Base-by-base conservation (phyloP, 805 yeast genomes). In the Metschnikowia shivogae region DNA sequence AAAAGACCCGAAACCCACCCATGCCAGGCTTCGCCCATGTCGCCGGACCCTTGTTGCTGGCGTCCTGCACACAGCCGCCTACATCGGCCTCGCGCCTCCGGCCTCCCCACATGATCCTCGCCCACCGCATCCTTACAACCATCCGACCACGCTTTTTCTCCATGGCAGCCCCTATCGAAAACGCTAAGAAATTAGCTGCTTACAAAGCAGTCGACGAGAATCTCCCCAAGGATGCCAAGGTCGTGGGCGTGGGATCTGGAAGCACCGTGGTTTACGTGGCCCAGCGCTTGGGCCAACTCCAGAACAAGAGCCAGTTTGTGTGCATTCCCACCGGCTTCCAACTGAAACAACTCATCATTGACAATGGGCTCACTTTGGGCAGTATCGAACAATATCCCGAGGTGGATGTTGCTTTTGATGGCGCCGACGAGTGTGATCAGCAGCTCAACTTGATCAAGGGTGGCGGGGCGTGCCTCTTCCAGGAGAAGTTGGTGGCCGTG, bases 281-380 rank as follows among this genome's bases (percentile, higher is more conserved):
- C 20, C 98, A 93, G 65, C 76, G 97, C 59, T 77, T 93, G 45
- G 96, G 95, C 7, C 89, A 86, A 64, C 67, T 77, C 47, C 45
- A 59, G 30, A 68, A 74, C 54, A 79, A 84, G 58, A 56, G 61
- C 22, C 62, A 76, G 35, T 81, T 87, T 53, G 77, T 81, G 28
- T 93, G 96, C 67, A 81, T 93, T 37, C 96, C 99, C 41, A 93
- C 99, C 1, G 99, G 99, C 1, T 93, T 90, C 75, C 99, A 93
- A 68, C 85, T 95, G 36, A 86, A 86, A 59, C 88, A 84, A 57
- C 76, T 93, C 54, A 90, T 93, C 56, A 70, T 88, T 47, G 85
- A 80, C 46, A 89, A 89, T 57, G 93, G 93, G 0, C 73, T 93
- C 51, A 74, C 65, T 34, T 72, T 90, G 52, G 96, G 95, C 1